Evolutionary conservation across 2,329 filamentous ascomycete species (phyloP).

Genomic region (Aureobasidium melanogenum): DNA sequence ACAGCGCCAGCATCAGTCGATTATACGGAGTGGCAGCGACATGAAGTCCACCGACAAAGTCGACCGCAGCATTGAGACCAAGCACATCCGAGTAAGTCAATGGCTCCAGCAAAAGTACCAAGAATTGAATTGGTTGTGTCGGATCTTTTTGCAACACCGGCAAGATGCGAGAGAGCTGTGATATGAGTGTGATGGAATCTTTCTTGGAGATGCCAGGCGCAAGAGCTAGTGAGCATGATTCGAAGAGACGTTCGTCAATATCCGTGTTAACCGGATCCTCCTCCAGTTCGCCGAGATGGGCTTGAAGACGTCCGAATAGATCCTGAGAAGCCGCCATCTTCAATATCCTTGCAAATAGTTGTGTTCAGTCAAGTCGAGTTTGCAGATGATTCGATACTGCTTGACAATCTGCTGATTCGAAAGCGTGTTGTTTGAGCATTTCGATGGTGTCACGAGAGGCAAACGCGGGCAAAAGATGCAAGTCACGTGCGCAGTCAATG

Average conservation of each 20-base stretch:
- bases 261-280: conserved; percentile 33
- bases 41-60: conserved; percentile 48
- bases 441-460: not conserved
- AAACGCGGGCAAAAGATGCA: not conserved
- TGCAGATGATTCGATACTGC: not conserved
- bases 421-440: not conserved
- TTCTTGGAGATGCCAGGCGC: conserved; percentile 28
- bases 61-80: conserved; percentile 38
- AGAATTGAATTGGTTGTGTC: conserved; percentile 44
- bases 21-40: conserved; percentile 44
- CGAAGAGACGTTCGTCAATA: conserved; percentile 41
- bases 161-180: conserved; percentile 42
- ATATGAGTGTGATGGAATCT: conserved; percentile 27
- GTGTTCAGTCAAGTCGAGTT: not conserved
- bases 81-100: conserved; percentile 43
- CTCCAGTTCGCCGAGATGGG: conserved; percentile 37
- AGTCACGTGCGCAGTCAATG: not conserved
- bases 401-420: not conserved
- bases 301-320: conserved; percentile 22
- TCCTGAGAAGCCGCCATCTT: not conserved
- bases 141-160: conserved; percentile 50
- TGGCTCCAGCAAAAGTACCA: conserved; percentile 40
- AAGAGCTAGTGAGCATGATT: conserved; percentile 41
- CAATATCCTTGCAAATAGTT: not conserved
- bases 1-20: conserved; percentile 44